Base-by-base conservation (phyloP, 352 stramenopile genomes). In the Phytopythium mirpurense region DNA sequence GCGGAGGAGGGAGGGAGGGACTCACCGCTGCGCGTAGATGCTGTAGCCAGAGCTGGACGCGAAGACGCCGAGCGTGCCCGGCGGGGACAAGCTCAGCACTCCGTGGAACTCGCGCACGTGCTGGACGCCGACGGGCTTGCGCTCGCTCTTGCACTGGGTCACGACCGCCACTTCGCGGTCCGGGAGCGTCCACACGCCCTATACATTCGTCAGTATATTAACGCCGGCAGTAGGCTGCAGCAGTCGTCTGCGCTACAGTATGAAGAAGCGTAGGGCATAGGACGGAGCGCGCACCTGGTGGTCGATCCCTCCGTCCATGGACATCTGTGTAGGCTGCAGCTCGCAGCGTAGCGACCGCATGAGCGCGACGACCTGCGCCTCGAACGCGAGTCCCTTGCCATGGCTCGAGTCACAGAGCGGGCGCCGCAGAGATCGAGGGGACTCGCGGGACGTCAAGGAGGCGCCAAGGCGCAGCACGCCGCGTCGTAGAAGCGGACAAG, bases 101-200 rank as follows among this genome's bases (percentile, higher is more conserved):
- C 82, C 82, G 32, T 90, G 71, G 58, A 93, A 90, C 54, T 84
- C 82, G 27, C 82, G 75, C 40, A 93, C 53, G 45, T 84, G 64
- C 21, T 86, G 67, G 34, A 90, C 76, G 43, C 79, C 68, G 3
- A 89, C 79, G 3, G 79, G 75, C 34, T 86, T 86, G 44, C 60
- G 65, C 54, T 89, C 78, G 56, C 86, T 79, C 68, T 93, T 93
- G 70, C 82, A 93, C 54, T 93, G 82, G 16, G 82, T 90, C 53
- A 88, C 75, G 38, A 93, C 64, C 8, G 86, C 72, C 18, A 93
- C 60, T 11, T 73, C 55, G 47, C 71, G 48, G 45, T 90, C 82
- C 4, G 79, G 82, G 10, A 93, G 51, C 12, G 40, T 64, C 82
- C 82, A 93, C 26, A 64, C 64, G 18, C 79, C 82, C 82, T 92